Evolutionary conservation across 257 asterid species (phyloP), one percentile per base, ranked within the genome.

Genomic region (Ajuga chamaepitys): DNA sequence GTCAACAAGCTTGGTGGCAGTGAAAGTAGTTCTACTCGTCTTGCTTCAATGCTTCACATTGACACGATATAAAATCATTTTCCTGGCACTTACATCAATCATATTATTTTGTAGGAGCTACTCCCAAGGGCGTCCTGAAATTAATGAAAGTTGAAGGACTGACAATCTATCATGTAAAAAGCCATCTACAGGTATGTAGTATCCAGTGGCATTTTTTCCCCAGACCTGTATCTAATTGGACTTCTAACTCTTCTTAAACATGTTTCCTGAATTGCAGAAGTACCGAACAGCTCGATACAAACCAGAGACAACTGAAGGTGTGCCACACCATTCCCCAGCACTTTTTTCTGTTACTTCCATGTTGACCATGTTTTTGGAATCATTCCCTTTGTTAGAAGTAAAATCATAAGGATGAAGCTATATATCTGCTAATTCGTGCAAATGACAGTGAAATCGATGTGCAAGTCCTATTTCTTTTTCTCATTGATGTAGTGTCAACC

Each of bases 121-220:
- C 97, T 78, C 97, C 97, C 7, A 90, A 90, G 77, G 95, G 96
- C 48, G 95, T 90, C 56, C 77, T 90, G 77, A 90, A 86, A 81
- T 68, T 74, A 73, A 87, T 90, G 96, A 88, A 88, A 75, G 87
- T 79, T 74, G 92, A 90, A 45, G 60, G 92, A 52, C 77, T 90
- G 86, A 87, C 95, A 30, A 90, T 90, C 70, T 90, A 87, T 73
- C 97, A 90, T 45, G 97, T 90, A 26, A 90, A 90, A 82, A 90
- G 97, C 79, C 97, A 90, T 79, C 79, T 80, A 24, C 85, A 80
- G 82, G 85, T 74, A 38, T 64, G 62, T 38, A 13, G 22, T 7
- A 41, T 22, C 2, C 20, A 16, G 1, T 1, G 34, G 50, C 34
- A 14, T 70, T 26, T 26, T n/a, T n/a, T n/a, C n/a, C 64, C 35